Base-by-base conservation (phyloP, 352 stramenopile genomes). In the Globisporangium lucens region DNA sequence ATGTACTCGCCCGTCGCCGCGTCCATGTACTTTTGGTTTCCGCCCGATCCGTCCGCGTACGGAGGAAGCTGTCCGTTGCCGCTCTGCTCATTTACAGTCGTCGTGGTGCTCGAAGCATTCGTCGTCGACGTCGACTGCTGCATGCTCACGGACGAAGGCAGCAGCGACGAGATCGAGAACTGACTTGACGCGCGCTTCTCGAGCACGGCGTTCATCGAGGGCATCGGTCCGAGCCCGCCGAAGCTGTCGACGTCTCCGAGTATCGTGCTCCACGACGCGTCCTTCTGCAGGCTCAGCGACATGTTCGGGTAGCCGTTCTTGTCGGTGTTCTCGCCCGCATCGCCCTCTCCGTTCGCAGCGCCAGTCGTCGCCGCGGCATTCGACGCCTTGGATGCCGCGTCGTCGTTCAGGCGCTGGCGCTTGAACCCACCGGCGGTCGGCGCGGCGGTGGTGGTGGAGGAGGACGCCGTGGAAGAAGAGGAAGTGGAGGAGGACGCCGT, bases 131-230 rank as follows among this genome's bases (percentile, higher is more conserved):
- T 61, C 43, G 62, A 64, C n/a, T 62, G 41, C 27, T 62, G 63
- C 53, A 57, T 20, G 9, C 36, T 22, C 53, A 68, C 46, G 24
- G 64, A 59, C 8, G 86, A 80, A 24, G 84, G 80, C 56, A 93
- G 67, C 66, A 93, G 57, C 38, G 80, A 91, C 51, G 78, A 82
- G 66, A 93, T 91, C 47, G 82, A 94, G 67, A 93, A 92, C 67
- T 85, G 80, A 70, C 80, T 89, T 51, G 80, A 87, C 62, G 80
- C 80, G 63, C 86, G 82, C 72, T 90, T 90, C 71, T 94, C 84
- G 36, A 94, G 68, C 61, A 91, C 76, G 0, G 84, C 55, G 61
- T 73, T 83, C 75, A 92, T 89, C 8, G 83, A 84, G 17, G 86
- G 86, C 68, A 93, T 92, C 7, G 80, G 77, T 0, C 82, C 82